These are phyloP conservation scores for Coemansia sp. DNA, from an alignment of 192 early-diverging fungal genomes.

Conservation along the genomic window DNA sequence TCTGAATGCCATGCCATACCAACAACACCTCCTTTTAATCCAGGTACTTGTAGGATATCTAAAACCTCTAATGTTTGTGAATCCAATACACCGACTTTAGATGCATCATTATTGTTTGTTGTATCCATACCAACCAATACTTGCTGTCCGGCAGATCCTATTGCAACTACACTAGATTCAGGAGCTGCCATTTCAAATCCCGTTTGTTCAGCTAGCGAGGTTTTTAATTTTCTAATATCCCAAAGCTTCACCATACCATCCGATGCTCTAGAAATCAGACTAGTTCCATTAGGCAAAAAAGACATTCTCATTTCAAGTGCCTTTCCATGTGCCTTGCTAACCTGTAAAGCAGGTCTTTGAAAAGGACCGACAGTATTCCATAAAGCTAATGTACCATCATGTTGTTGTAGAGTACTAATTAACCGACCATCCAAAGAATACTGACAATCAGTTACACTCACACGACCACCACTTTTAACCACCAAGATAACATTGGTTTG, in stretches of 20 bases:
- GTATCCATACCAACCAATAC: constrained; percentile 73
- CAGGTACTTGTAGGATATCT: too few relatives aligned
- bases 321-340: constrained; percentile 76
- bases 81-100: too few relatives aligned
- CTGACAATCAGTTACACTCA: too few relatives aligned
- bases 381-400: constrained; percentile 73
- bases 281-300: too few relatives aligned
- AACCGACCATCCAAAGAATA: too few relatives aligned
- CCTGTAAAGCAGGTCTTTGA: constrained; percentile 55
- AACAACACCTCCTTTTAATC: constrained; percentile 57
- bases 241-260: constrained; percentile 86
- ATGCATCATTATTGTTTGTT: too few relatives aligned
- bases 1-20: constrained; percentile 79
- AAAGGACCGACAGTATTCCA: constrained; percentile 64
- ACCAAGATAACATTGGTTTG: too few relatives aligned
- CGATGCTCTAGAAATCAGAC: constrained; percentile 57
- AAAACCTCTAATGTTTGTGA: too few relatives aligned
- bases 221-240: constrained; percentile 64
- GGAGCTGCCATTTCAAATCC: constrained; percentile 64
- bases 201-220: constrained; percentile 56
- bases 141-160: constrained; percentile 74
- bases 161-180: constrained; percentile 76
- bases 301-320: constrained; percentile 62
- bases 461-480: too few relatives aligned
- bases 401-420: constrained; percentile 49